These are phyloP conservation scores for Suillus brevipes DNA, from an alignment of 768 basidiomycete genomes.

Conservation along the genomic window DNA sequence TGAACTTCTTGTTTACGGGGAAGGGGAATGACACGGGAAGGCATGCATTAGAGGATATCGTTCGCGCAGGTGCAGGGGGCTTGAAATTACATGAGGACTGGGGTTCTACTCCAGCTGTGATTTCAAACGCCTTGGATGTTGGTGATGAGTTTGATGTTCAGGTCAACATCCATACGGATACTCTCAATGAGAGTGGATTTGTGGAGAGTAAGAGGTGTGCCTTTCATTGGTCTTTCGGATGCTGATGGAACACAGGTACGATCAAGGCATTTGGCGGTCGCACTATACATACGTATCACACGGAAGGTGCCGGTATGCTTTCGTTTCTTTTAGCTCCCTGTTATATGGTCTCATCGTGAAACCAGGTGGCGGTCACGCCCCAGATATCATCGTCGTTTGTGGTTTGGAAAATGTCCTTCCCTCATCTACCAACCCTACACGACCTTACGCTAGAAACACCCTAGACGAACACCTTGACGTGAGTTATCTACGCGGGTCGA, in stretches of 20 bases:
- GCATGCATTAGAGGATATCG: constrained; percentile 73
- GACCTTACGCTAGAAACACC: constrained; percentile 89
- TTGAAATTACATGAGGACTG: constrained; percentile 98
- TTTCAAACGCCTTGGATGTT: constrained; percentile 73
- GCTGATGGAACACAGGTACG: constrained; percentile 53
- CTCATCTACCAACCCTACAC: constrained; percentile 95
- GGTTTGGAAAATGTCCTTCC: constrained; percentile 88
- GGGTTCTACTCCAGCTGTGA: constrained; percentile 87
- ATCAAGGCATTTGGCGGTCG: constrained; percentile 86
- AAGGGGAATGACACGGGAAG: constrained; percentile 92
- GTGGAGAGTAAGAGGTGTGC: constrained; percentile 70
- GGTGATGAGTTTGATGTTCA: constrained; percentile 94
- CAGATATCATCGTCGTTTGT: constrained; percentile 98
- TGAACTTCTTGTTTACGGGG: constrained; percentile 95
- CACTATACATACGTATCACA: constrained; percentile 97
- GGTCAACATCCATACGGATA: constrained; percentile 97
- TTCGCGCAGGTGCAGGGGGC: constrained; percentile 83
- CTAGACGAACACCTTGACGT: constrained; percentile 97
- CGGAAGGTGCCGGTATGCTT: constrained; percentile 81
- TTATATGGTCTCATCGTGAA: background rate
- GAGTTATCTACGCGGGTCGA: constrained; percentile 26
- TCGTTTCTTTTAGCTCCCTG: background rate
- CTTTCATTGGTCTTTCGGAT: background rate
- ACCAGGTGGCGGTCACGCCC: constrained; percentile 90
- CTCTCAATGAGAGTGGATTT: constrained; percentile 95